These are phyloP conservation scores for Verbena officinalis DNA, from an alignment of 257 asterid species.

Conservation along the genomic window DNA sequence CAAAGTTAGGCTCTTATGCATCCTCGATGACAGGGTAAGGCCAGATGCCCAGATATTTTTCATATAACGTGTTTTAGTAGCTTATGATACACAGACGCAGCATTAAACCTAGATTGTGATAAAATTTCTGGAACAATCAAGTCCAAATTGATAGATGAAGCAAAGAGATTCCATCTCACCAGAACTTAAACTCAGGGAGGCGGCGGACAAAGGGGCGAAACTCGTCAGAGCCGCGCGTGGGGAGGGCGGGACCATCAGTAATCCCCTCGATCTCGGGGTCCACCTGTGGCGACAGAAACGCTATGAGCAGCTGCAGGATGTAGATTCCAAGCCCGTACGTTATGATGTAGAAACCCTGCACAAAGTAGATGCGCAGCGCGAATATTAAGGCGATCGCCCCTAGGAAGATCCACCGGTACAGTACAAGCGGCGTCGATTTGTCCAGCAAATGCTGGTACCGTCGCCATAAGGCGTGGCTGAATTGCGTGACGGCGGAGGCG, in stretches of 20 bases:
- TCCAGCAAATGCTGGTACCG: slow-evolving; percentile 87
- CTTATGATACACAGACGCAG: background rate
- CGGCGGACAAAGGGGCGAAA: slow-evolving; percentile 99
- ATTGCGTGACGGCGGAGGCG: slow-evolving; percentile 53
- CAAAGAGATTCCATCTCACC: slow-evolving; percentile 46
- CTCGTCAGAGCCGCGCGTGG: slow-evolving; percentile 95
- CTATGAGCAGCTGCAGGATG: slow-evolving; percentile 85
- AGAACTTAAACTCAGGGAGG: slow-evolving; percentile 96
- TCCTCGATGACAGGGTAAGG: slow-evolving; percentile 12
- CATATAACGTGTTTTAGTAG: background rate
- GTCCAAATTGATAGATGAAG: background rate
- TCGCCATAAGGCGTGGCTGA: slow-evolving; percentile 58
- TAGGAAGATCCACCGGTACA: slow-evolving; percentile 84
- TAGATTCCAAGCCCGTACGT: slow-evolving; percentile 93
- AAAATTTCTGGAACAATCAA: slow-evolving; percentile 1
- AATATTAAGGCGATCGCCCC: slow-evolving; percentile 57
- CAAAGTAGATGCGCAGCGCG: slow-evolving; percentile 70
- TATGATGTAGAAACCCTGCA: slow-evolving; percentile 89
- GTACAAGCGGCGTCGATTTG: slow-evolving; percentile 80
- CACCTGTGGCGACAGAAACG: slow-evolving; percentile 94
- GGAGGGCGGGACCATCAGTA: slow-evolving; percentile 72
- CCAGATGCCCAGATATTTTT: slow-evolving; percentile 1
- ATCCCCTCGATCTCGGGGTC: slow-evolving; percentile 86
- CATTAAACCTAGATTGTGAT: background rate
- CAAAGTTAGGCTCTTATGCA: slow-evolving; percentile 14